Percentiles rank a stretch among this genome's conserved stretches.
Conservation (phyloP, 129 eudicot species). For the Centrapalus pauciflorus region DNA sequence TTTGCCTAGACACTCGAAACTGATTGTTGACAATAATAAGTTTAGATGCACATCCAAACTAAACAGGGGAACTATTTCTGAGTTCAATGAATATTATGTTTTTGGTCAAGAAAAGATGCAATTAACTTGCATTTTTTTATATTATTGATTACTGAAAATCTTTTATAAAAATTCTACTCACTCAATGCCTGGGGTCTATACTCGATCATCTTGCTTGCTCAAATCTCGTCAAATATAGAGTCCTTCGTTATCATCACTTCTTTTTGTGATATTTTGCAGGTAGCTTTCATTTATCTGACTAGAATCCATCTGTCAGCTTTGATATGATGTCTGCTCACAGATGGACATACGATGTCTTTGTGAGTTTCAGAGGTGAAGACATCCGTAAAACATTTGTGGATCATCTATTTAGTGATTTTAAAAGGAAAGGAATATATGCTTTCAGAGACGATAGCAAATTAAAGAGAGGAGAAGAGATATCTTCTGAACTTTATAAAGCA, state of each 20-base stretch:
- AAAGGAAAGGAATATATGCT: slow-evolving; percentile 23
- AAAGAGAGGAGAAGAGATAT: slow-evolving; percentile 21
- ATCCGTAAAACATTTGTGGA: slow-evolving; percentile 24
- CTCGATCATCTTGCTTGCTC: too few species aligned
- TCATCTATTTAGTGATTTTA: slow-evolving; percentile 19
- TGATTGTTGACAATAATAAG: too few species aligned
- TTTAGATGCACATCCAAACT: too few species aligned
- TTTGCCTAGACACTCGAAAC: too few species aligned
- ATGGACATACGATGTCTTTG: slow-evolving; percentile 26
- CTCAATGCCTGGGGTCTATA: too few species aligned
- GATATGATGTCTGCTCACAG: slow-evolving; percentile 2
- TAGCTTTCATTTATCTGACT: background rate
- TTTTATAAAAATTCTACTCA: too few species aligned
- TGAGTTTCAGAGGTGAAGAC: slow-evolving; percentile 32
- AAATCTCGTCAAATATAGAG: too few species aligned
- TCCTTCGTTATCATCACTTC: background rate
- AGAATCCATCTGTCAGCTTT: background rate
- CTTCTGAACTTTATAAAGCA: slow-evolving; percentile 16
- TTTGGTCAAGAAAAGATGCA: too few species aligned
- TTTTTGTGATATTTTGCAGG: slow-evolving; percentile 9
- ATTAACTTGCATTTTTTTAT: too few species aligned
- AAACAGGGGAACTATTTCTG: too few species aligned
- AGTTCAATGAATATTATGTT: too few species aligned
- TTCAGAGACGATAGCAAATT: slow-evolving; percentile 15
- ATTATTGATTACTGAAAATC: too few species aligned